Percentiles rank a stretch among this genome's conserved stretches.
phyloP scores from a whole-genome alignment of 2,329 filamentous ascomycete species.

The Penicillium sp. region DNA sequence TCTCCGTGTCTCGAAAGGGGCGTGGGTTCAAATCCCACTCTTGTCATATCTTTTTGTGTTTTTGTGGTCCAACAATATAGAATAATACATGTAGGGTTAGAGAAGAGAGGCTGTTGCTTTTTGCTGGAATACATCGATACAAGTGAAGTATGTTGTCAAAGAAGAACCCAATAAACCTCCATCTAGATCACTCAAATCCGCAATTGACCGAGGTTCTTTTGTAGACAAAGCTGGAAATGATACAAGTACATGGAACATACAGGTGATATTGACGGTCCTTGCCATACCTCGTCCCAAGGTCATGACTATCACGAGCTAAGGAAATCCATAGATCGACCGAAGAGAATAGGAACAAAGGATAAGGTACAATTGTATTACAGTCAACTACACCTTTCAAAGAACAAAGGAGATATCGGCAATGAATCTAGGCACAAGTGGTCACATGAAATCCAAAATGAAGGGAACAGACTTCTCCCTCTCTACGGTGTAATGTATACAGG shows the following conservation, averaged over 20 bases:
- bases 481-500: conserved; percentile 33
- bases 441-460: conserved; percentile 23
- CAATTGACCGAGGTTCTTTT: background rate
- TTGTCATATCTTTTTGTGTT: conserved; percentile 5
- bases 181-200: too few relatives aligned
- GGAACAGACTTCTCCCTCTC: conserved; percentile 26
- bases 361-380: conserved; percentile 37
- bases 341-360: conserved; percentile 15
- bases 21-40: conserved; percentile 12
- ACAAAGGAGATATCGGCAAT: conserved; percentile 31
- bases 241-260: background rate
- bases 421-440: conserved; percentile 33
- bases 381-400: conserved; percentile 30
- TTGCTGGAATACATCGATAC: background rate
- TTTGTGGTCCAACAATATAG: background rate
- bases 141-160: background rate
- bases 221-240: too few relatives aligned
- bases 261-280: background rate
- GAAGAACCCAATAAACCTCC: background rate
- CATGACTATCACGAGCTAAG: background rate
- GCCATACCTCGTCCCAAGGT: background rate
- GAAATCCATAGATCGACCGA: background rate
- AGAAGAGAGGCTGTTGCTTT: background rate
- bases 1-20: conserved; percentile 11
- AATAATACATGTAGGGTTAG: too few relatives aligned